Evolutionary conservation across 2,329 filamentous ascomycete genomes (phyloP), one percentile per base, ranked within the genome.

Genomic region (Cordyceps tenuipes): DNA sequence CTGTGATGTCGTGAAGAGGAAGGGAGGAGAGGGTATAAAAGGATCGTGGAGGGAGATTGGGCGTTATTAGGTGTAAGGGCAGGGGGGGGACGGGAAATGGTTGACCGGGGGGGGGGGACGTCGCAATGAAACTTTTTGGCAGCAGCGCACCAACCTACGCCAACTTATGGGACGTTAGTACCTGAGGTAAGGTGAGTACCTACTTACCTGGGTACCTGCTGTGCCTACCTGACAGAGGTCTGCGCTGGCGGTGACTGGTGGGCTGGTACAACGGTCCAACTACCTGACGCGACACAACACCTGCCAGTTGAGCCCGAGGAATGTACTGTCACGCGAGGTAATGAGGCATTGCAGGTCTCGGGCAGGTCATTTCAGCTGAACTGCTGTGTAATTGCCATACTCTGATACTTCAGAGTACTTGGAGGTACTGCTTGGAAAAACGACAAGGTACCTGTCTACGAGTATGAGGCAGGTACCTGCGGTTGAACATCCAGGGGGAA

Each of bases 21-120:
- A 62, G 44, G 61, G 60, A 47, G 19, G 47, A 23, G 47, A 23
- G 55, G 58, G 43, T 39, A 47, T 15, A 50, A 47, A 41, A 36
- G 39, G 26, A 53, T 48, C 6, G 49, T 44, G 48, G 61, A 56
- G 64, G 64, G 63, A 66, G 60, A 65, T 62, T 46, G 60, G 62
- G 62, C 29, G 48, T 64, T 65, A 67, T 65, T 63, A 63, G 65
- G 59, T 23, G 57, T 59, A 46, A 50, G 48, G 43, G n/a, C 52
- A 59, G n/a, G n/a, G n/a, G n/a, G n/a, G n/a, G n/a, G n/a, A 55
- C 23, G 56, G 61, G 48, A 39, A 19, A 23, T 61, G 49, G 21
- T 49, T 26, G 46, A 23, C 46, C 12, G 31, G 34, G 49, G 43
- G 47, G 56, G 41, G n/a, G n/a, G 15, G 29, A 43, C 17, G 43